phyloP scores from a whole-genome alignment of 2,329 filamentous ascomycete genomes.

The Lecanicillium sp. region DNA sequence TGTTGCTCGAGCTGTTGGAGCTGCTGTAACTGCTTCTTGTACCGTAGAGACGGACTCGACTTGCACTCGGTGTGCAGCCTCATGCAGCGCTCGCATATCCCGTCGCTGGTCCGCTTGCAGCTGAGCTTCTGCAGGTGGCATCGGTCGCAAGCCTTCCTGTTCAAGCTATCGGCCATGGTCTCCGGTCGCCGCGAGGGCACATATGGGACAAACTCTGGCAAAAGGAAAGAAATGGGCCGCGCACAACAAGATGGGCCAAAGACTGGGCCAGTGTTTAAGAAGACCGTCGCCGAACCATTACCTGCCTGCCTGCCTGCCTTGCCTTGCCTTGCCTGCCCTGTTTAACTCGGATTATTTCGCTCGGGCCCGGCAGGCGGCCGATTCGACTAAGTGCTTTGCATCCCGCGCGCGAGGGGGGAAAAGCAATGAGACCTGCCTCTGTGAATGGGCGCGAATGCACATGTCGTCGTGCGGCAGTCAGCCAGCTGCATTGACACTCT shows the following conservation, averaged over 20 bases:
- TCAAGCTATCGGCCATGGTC: conserved; percentile 33
- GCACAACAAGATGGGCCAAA: neutral
- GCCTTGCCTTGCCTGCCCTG: too few species aligned
- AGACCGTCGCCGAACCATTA: conserved; percentile 10
- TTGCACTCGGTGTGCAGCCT: conserved; percentile 37
- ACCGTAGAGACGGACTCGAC: conserved; percentile 36
- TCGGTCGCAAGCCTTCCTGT: conserved; percentile 41
- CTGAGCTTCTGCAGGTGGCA: conserved; percentile 42
- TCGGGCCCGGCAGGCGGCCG: too few species aligned
- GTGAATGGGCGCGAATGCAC: too few species aligned
- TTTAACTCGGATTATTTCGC: too few species aligned
- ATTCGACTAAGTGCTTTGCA: too few species aligned
- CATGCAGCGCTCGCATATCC: conserved; percentile 37
- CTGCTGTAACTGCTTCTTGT: conserved; percentile 27
- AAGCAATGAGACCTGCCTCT: too few species aligned
- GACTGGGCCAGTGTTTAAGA: conserved; percentile 12
- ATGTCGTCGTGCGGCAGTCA: too few species aligned
- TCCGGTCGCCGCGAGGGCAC: conserved; percentile 9
- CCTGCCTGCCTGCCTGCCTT: too few species aligned
- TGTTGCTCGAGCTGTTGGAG: conserved; percentile 29
- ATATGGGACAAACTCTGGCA: neutral
- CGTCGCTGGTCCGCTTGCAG: conserved; percentile 36
- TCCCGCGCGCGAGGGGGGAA: too few species aligned
- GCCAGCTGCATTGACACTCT: too few species aligned
- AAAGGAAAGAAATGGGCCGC: neutral